Conservation (phyloP, 2,329 filamentous ascomycete genomes). For the Tolypocladium tundrense region DNA sequence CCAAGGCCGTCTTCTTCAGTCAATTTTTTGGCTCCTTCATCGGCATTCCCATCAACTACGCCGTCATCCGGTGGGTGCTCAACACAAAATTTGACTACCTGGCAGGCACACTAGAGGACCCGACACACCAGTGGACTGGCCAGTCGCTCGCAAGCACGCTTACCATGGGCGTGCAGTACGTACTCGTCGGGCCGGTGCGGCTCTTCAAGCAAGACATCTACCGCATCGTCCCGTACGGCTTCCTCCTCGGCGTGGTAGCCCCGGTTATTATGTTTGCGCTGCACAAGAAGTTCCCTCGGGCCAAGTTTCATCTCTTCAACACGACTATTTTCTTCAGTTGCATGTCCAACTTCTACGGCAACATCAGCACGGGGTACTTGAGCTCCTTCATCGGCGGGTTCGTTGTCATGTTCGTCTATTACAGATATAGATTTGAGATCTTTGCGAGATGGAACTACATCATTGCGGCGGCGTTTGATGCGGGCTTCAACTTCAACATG, state of each 20-base stretch:
- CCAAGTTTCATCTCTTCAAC: constrained; percentile 48
- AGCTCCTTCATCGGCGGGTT: constrained; percentile 49
- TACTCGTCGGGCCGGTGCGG: constrained; percentile 40
- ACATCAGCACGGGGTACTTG: constrained; percentile 49
- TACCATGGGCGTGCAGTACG: constrained; percentile 49
- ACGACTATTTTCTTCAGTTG: constrained; percentile 51
- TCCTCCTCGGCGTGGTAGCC: constrained; percentile 35
- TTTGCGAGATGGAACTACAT: constrained; percentile 54
- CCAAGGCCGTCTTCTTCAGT: constrained; percentile 48
- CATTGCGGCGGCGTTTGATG: constrained; percentile 50
- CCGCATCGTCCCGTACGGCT: constrained; percentile 39
- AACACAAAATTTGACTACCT: constrained; percentile 46
- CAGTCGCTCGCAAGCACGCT: constrained; percentile 40
- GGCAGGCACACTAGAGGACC: constrained; percentile 37
- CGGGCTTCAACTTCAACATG: constrained; percentile 52
- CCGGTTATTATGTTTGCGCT: constrained; percentile 39
- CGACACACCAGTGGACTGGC: constrained; percentile 51
- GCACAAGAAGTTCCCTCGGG: constrained; percentile 40
- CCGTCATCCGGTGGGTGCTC: constrained; percentile 49
- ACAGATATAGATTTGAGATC: constrained; percentile 41
- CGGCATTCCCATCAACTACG: constrained; percentile 52
- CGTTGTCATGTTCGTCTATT: constrained; percentile 50
- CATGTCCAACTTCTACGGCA: constrained; percentile 47
- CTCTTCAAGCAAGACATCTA: constrained; percentile 40
- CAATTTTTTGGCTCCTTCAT: constrained; percentile 49